These are phyloP conservation scores for Euptelea pleiosperma DNA, from an alignment of 164 flowering plant species.

Conservation along the genomic window DNA sequence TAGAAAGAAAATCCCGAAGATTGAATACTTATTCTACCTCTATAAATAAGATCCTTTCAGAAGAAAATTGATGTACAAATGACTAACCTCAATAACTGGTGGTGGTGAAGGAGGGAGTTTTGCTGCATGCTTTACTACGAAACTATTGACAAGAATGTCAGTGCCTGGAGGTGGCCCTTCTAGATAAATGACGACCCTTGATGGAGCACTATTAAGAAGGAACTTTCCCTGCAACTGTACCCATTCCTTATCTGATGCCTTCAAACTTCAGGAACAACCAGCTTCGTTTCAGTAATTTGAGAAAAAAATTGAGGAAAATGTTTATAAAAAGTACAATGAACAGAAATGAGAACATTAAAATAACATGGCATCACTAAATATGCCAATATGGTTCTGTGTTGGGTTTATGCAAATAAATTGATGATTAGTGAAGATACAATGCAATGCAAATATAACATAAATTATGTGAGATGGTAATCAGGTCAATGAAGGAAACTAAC, in stretches of 20 bases:
- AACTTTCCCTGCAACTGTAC: conserved; percentile 76
- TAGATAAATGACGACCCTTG: conserved; percentile 60
- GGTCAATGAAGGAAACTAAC: conserved; percentile 35
- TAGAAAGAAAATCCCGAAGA: too few species aligned
- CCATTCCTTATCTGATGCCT: conserved; percentile 94
- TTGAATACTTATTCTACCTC: too few species aligned
- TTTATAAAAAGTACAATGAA: neutral
- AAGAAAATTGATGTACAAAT: neutral
- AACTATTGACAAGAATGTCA: conserved; percentile 83
- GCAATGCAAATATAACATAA: too few species aligned
- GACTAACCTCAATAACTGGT: conserved; percentile 70
- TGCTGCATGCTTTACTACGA: conserved; percentile 70
- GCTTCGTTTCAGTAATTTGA: conserved; percentile 8
- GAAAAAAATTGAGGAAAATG: neutral
- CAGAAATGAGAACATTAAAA: neutral
- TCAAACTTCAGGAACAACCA: conserved; percentile 40
- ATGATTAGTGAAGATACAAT: neutral
- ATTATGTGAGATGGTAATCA: neutral
- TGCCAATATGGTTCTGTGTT: too few species aligned
- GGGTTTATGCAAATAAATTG: neutral
- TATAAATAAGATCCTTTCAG: too few species aligned
- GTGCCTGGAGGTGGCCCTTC: conserved; percentile 98
- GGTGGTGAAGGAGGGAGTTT: conserved; percentile 74
- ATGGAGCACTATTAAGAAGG: conserved; percentile 71
- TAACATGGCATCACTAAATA: too few species aligned